These are phyloP conservation scores for Fraxinus cuspidata DNA, from an alignment of 257 asterid species.

Conservation along the genomic window DNA sequence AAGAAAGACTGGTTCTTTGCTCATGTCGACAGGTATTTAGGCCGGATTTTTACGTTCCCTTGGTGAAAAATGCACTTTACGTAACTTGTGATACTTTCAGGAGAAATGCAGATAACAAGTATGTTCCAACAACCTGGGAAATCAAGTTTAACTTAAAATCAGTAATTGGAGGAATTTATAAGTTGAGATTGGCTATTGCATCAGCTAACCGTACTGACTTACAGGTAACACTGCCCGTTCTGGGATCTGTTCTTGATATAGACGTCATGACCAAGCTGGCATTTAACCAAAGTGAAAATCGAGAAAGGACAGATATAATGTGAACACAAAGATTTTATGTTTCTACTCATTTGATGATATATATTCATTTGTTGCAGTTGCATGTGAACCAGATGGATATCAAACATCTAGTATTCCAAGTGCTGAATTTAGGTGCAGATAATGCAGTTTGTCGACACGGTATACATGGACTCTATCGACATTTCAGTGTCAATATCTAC, in stretches of 20 bases:
- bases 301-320: too few relatives aligned
- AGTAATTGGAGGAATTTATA: constrained; percentile 42
- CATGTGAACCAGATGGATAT: constrained; percentile 44
- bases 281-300: neutral
- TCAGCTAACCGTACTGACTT: constrained; percentile 59
- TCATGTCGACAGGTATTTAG: constrained; percentile 52
- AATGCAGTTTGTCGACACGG: constrained; percentile 55
- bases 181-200: constrained; percentile 53
- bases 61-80: neutral
- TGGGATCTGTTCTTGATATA: neutral
- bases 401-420: constrained; percentile 49
- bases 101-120: constrained; percentile 40
- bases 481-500: constrained; percentile 40
- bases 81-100: constrained; percentile 24
- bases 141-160: constrained; percentile 45
- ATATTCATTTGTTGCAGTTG: constrained; percentile 33
- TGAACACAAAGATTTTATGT: too few relatives aligned
- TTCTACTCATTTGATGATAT: too few relatives aligned
- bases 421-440: constrained; percentile 43
- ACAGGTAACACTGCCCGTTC: constrained; percentile 29
- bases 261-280: neutral
- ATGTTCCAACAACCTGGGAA: constrained; percentile 54
- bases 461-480: constrained; percentile 53
- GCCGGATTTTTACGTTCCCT: neutral
- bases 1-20: constrained; percentile 66